Evolutionary conservation across 768 basidiomycete species (phyloP).

Genomic region (Russula emetica): DNA sequence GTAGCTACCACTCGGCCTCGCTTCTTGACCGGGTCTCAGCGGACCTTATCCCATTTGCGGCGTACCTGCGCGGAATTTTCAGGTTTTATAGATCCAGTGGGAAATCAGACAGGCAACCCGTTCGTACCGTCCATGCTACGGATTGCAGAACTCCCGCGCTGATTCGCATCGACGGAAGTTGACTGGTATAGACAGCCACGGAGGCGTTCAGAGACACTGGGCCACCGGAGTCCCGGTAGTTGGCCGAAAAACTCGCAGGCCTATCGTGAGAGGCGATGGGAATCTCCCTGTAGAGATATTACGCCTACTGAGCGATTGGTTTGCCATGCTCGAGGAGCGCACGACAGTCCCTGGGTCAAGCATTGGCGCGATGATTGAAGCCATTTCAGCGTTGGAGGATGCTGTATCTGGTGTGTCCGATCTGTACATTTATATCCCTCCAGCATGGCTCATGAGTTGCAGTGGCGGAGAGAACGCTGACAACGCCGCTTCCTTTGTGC

Average conservation of each 20-base stretch:
- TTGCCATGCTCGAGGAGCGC: constrained; percentile 53
- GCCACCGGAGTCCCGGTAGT: constrained; percentile 8
- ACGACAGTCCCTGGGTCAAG: constrained; percentile 52
- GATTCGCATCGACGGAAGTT: neutral
- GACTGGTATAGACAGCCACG: neutral
- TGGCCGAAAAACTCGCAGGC: constrained; percentile 34
- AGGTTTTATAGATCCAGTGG: neutral
- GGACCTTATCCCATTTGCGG: constrained; percentile 12
- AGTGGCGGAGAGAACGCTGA: constrained; percentile 58
- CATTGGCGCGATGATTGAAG: constrained; percentile 48
- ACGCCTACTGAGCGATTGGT: constrained; percentile 54
- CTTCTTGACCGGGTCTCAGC: constrained; percentile 3
- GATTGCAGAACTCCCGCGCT: neutral
- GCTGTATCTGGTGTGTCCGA: constrained; percentile 41
- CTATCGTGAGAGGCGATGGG: constrained; percentile 42
- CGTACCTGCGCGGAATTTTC: neutral
- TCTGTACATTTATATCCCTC: constrained; percentile 18
- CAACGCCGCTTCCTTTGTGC: constrained; percentile 63
- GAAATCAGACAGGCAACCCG: neutral
- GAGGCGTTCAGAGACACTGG: constrained; percentile 20
- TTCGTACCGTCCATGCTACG: neutral
- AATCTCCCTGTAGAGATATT: constrained; percentile 58
- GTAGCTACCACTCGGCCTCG: neutral
- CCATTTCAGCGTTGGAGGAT: constrained; percentile 51
- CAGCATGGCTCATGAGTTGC: neutral